Conservation (phyloP, 139 green algal genomes). For the Haematococcus lacustris region DNA sequence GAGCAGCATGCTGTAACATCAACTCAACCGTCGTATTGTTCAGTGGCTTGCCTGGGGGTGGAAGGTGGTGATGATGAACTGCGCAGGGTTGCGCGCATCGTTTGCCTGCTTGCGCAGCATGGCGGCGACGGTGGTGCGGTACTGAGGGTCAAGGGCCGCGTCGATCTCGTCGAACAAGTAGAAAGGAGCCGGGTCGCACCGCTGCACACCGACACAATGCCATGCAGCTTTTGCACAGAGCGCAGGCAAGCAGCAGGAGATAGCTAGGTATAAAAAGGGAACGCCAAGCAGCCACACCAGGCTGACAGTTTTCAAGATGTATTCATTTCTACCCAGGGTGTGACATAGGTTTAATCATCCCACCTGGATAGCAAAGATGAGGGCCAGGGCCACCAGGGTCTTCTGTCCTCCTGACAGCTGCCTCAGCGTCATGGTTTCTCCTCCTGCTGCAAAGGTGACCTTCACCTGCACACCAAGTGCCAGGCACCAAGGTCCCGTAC, state of each 20-base stretch:
- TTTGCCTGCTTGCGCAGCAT: slow-evolving; percentile 74
- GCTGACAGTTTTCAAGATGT: too few species aligned
- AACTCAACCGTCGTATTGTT: too few species aligned
- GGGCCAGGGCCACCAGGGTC: slow-evolving; percentile 92
- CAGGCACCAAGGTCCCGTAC: not conserved
- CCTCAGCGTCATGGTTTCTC: slow-evolving; percentile 81
- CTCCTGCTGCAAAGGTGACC: slow-evolving; percentile 36
- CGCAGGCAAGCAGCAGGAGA: too few species aligned
- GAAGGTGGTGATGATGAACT: slow-evolving; percentile 99
- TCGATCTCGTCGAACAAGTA: slow-evolving; percentile 99
- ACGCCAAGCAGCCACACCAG: too few species aligned
- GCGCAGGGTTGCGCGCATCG: slow-evolving; percentile 61
- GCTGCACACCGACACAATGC: too few species aligned
- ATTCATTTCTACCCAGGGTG: too few species aligned
- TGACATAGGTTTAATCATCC: too few species aligned
- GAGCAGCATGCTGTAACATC: too few species aligned
- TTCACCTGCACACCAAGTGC: slow-evolving; percentile 17
- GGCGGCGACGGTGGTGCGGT: slow-evolving; percentile 70
- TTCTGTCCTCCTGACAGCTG: slow-evolving; percentile 94
- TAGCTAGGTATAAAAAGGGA: too few species aligned
- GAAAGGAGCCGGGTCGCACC: slow-evolving; percentile 96
- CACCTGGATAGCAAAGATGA: slow-evolving; percentile 97
- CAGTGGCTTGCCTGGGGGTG: slow-evolving; percentile 70
- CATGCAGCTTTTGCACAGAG: too few species aligned
- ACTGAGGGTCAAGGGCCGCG: slow-evolving; percentile 92